A percentile compares a stretch with the other conserved stretches of the same genome.
Conservation (phyloP, 2,329 filamentous ascomycete genomes). For the Coleophoma crateriformis region DNA sequence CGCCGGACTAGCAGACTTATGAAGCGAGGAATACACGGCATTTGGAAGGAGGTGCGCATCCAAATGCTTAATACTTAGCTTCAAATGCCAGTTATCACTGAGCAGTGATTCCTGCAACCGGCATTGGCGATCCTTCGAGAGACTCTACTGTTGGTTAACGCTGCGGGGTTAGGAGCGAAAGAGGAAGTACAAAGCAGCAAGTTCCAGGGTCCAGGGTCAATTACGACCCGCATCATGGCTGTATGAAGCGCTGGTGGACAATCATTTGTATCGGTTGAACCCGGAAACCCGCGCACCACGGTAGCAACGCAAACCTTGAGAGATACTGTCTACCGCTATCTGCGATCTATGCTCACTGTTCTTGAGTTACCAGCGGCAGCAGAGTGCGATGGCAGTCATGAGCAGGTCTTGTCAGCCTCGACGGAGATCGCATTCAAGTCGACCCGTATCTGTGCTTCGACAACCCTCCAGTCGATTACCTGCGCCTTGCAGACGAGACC, state of each 20-base stretch:
- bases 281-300: too few species aligned
- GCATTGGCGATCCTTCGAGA: neutral
- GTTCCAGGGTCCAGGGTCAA: neutral
- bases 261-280: too few species aligned
- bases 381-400: neutral
- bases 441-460: neutral
- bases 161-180: constrained; percentile 4
- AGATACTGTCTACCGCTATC: too few species aligned
- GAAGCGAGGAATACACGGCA: neutral
- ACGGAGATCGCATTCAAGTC: neutral
- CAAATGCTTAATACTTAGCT: neutral
- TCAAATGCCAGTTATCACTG: neutral
- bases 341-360: neutral
- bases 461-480: neutral
- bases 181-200: neutral
- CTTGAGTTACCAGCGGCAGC: neutral
- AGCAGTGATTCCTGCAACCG: neutral
- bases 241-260: too few species aligned
- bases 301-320: too few species aligned
- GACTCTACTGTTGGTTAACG: constrained; percentile 1
- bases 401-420: neutral
- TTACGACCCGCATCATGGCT: too few species aligned
- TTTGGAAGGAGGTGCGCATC: neutral
- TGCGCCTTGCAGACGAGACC: neutral
- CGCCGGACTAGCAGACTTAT: neutral